Evolutionary conservation across 2,329 filamentous ascomycete genomes (phyloP).

Genomic region (Pyrenochaeta sp.): DNA sequence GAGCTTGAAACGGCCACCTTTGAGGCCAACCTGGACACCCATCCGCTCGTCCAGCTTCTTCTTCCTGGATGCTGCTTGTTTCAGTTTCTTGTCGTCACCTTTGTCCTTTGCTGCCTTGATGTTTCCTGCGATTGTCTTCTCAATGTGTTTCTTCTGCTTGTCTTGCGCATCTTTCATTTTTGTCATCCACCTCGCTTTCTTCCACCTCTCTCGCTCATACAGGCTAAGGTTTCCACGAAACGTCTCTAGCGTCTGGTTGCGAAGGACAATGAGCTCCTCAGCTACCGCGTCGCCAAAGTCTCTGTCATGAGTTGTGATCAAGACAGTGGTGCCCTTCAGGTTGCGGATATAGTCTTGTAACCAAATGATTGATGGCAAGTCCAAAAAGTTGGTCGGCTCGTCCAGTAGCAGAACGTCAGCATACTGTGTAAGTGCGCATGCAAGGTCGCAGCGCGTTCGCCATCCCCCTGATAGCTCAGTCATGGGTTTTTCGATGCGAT

Average conservation of each 20-base stretch:
- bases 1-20: conserved; percentile 80
- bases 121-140: conserved; percentile 78
- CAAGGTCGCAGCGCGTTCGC: conserved; percentile 55
- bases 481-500: conserved; percentile 67
- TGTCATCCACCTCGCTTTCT: conserved; percentile 72
- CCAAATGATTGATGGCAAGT: conserved; percentile 85
- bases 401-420: conserved; percentile 83
- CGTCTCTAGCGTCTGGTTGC: conserved; percentile 74
- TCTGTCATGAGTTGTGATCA: conserved; percentile 85
- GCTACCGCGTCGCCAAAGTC: conserved; percentile 81
- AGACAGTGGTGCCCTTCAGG: conserved; percentile 68
- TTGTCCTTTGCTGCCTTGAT: conserved; percentile 78
- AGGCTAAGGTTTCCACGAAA: conserved; percentile 78
- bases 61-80: conserved; percentile 84
- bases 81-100: conserved; percentile 84
- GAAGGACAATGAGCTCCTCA: conserved; percentile 77
- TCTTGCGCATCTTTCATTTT: conserved; percentile 86
- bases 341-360: conserved; percentile 75
- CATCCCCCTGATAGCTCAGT: conserved; percentile 74
- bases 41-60: conserved; percentile 85
- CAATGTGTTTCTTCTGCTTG: conserved; percentile 80
- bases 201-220: conserved; percentile 74
- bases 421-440: conserved; percentile 71
- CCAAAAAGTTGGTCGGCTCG: conserved; percentile 87
- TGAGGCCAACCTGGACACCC: conserved; percentile 77